A percentile compares a stretch with the other conserved stretches of the same genome.
phyloP scores from a whole-genome alignment of 805 yeast genomes.

The Blastobotrys muscicola region DNA sequence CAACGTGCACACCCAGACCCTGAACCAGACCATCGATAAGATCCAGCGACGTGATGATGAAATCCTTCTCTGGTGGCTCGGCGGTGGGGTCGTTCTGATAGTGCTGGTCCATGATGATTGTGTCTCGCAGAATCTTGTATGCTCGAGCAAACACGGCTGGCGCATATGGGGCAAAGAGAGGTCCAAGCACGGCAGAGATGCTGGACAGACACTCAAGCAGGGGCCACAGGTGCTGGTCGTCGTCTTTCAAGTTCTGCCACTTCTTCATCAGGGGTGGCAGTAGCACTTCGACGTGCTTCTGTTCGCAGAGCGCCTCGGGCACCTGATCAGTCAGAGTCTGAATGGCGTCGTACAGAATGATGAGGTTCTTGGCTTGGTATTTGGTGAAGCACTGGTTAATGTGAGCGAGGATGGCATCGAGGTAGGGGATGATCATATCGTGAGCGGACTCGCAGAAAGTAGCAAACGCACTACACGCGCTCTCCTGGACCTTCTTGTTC shows the following conservation, averaged over 20 bases:
- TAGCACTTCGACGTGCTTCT: constrained; percentile 48
- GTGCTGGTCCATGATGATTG: constrained; percentile 57
- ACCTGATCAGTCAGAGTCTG: constrained; percentile 79
- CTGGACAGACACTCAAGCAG: constrained; percentile 86
- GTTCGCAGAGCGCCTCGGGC: constrained; percentile 46
- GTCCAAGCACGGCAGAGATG: constrained; percentile 81
- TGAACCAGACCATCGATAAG: constrained; percentile 88
- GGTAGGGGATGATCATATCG: constrained; percentile 48
- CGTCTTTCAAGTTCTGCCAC: constrained; percentile 70
- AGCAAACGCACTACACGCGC: constrained; percentile 83
- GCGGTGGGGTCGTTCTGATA: constrained; percentile 50
- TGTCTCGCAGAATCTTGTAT: constrained; percentile 52
- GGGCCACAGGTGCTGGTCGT: constrained; percentile 84
- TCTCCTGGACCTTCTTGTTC: constrained; percentile 90
- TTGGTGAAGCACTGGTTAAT: constrained; percentile 63
- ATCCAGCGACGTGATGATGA: constrained; percentile 80
- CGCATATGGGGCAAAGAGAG: constrained; percentile 80
- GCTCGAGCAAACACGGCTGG: constrained; percentile 77
- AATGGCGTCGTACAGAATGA: constrained; percentile 80
- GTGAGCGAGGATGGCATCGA: constrained; percentile 58
- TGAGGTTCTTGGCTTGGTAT: constrained; percentile 75
- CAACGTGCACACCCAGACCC: constrained; percentile 62
- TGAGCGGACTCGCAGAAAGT: constrained; percentile 74
- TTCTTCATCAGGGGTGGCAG: constrained; percentile 74
- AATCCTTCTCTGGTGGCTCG: constrained; percentile 78